Evolutionary conservation across 306 rosid species (phyloP), one percentile per base, ranked within the genome.

Genomic region (Lotus japonicus): DNA sequence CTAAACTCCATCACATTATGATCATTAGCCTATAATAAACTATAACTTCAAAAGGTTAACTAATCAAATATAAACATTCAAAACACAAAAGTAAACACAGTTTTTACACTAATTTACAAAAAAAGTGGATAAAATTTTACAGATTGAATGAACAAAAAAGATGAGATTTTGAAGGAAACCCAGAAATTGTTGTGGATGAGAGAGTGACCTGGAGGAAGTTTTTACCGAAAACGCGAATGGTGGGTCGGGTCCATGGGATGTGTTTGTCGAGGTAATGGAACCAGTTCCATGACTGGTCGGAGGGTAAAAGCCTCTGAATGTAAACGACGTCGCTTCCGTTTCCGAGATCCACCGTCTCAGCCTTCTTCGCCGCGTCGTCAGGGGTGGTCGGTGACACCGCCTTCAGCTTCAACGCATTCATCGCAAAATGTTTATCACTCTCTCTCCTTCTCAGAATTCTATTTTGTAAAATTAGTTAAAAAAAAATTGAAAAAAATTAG

Each of bases 191-290:
- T 0, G 0, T 2, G 50, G 42, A 39, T 43, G 33, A 49, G 52
- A 52, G 7, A 23, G 50, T 16, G 21, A 77, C 98, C 97, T 90
- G 98, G 48, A 88, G 57, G 84, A 76, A 81, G 9, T 83, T 66
- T 58, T 80, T 84, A 3, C 92, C 97, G 58, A 85, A 88, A 74
- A 94, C 98, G 35, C 86, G 95, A 83, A 90, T 59, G 75, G 90
- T 88, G 62, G 98, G 98, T 76, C 95, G 65, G 67, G 87, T 88
- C 98, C 97, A 94, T 5, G 94, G 92, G 45, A 94, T 85, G 6
- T 80, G 58, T 0, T 70, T 74, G 72, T 88, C 62, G 72, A 94
- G 94, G 39, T 80, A 88, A 79, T 88, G 68, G 79, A 90, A 90
- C 87, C 88, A 90, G 1, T 64, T 66, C 98, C 97, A 92, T 11